Conservation (phyloP, 1,284 basidiomycete species). For the Hortiboletus rubellus region DNA sequence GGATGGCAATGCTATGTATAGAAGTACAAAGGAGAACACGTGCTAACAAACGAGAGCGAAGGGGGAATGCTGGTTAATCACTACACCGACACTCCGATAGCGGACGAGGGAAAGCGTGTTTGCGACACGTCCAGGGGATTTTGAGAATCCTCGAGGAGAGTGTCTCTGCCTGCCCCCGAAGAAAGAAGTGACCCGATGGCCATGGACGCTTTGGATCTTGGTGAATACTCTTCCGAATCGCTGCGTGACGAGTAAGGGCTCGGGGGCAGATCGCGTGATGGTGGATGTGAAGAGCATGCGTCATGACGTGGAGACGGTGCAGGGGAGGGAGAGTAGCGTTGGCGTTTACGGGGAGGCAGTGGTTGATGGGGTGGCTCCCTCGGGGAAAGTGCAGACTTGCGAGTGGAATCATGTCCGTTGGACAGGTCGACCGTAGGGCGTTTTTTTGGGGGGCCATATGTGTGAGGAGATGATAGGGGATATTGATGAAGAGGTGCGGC, state of each 20-base stretch:
- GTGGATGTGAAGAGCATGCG: conserved; percentile 25
- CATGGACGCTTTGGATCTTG: conserved; percentile 37
- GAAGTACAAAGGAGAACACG: conserved; percentile 26
- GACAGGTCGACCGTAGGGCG: conserved; percentile 16
- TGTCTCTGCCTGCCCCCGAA: conserved; percentile 29
- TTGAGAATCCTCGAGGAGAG: conserved; percentile 27
- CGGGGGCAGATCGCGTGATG: conserved; percentile 36
- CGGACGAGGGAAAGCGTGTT: conserved; percentile 22
- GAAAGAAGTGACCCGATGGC: conserved; percentile 37
- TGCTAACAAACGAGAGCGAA: conserved; percentile 22
- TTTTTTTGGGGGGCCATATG: conserved; percentile 21
- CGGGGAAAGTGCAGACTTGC: conserved; percentile 8
- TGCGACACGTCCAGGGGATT: conserved; percentile 24
- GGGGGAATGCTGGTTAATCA: background rate
- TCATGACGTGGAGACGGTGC: conserved; percentile 27
- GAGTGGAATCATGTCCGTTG: conserved; percentile 17
- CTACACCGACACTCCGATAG: conserved; percentile 26
- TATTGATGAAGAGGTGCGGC: conserved; percentile 19
- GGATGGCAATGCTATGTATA: conserved; percentile 27
- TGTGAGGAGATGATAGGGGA: conserved; percentile 23
- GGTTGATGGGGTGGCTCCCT: conserved; percentile 26
- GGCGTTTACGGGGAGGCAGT: conserved; percentile 45
- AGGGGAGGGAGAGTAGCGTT: conserved; percentile 43
- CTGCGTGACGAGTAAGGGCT: conserved; percentile 39
- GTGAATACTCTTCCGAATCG: conserved; percentile 38